A percentile compares a stretch with the other conserved stretches of the same genome.
phyloP scores from a whole-genome alignment of 306 rosid genomes.

The Pueraria montana region DNA sequence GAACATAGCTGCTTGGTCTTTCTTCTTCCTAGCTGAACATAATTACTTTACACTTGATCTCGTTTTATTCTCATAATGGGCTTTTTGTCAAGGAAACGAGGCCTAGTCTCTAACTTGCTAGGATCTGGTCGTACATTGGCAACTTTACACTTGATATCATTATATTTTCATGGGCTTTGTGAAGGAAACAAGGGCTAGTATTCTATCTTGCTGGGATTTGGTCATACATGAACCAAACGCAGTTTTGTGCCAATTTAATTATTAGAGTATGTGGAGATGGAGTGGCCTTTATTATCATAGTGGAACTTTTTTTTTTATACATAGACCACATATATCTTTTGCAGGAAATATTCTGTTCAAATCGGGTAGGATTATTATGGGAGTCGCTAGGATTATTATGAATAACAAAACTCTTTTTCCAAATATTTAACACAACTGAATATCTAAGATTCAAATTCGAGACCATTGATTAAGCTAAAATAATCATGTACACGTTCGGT shows the following conservation, averaged over 20 bases:
- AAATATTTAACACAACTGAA: too few relatives aligned
- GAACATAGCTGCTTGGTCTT: neutral
- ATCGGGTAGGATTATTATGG: too few relatives aligned
- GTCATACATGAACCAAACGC: neutral
- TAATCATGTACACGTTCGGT: neutral
- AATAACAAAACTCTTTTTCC: too few relatives aligned
- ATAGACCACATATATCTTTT: too few relatives aligned
- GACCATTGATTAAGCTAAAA: neutral
- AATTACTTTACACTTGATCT: neutral
- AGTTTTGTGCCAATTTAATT: neutral
- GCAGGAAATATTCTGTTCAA: too few relatives aligned
- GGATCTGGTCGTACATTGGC: conserved; percentile 16
- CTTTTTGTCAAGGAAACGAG: neutral
- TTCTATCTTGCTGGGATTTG: neutral
- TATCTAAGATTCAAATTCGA: neutral
- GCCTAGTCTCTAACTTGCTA: neutral
- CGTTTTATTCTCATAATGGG: neutral
- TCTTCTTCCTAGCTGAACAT: neutral
- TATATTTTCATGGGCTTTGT: neutral
- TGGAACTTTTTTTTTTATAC: neutral
- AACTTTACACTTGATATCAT: neutral
- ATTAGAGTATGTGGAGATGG: neutral
- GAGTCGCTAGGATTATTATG: too few relatives aligned
- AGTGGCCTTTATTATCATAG: neutral
- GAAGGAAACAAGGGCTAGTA: neutral